phyloP scores from a whole-genome alignment of 768 basidiomycete genomes.

The Russula vinacea region DNA sequence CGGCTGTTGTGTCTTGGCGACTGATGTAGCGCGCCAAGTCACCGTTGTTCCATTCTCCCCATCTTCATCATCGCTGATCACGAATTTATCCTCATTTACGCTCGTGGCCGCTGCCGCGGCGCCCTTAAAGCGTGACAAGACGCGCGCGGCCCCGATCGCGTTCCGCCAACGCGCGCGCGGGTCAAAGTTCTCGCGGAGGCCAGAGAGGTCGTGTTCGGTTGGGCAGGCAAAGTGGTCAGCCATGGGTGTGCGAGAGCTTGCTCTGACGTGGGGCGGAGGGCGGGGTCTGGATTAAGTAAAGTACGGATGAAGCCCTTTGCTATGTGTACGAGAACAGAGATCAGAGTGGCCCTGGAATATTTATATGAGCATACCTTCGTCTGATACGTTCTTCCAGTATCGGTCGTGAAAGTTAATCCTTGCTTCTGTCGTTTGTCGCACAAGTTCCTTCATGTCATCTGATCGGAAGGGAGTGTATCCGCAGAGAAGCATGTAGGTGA shows the following conservation, averaged over 20 bases:
- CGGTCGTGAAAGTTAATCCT: slow-evolving; percentile 88
- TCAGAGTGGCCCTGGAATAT: neutral
- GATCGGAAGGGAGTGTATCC: slow-evolving; percentile 95
- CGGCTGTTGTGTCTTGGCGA: neutral
- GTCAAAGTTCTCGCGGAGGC: slow-evolving; percentile 81
- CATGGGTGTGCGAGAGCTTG: slow-evolving; percentile 73
- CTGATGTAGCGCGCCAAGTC: neutral
- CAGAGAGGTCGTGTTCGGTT: slow-evolving; percentile 71
- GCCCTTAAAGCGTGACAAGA: slow-evolving; percentile 5
- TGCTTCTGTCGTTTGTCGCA: slow-evolving; percentile 80
- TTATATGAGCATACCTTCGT: slow-evolving; percentile 51
- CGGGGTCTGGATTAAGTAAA: slow-evolving; percentile 69
- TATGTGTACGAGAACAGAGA: slow-evolving; percentile 32
- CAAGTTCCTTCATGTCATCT: slow-evolving; percentile 68
- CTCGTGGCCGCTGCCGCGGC: neutral
- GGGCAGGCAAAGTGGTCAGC: slow-evolving; percentile 67
- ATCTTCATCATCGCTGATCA: neutral
- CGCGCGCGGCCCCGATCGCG: slow-evolving; percentile 57
- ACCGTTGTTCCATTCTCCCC: neutral
- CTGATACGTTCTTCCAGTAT: slow-evolving; percentile 90
- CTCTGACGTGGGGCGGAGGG: slow-evolving; percentile 64
- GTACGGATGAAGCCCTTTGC: slow-evolving; percentile 81
- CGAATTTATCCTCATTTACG: neutral
- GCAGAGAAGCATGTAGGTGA: slow-evolving; percentile 91
- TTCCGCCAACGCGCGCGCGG: slow-evolving; percentile 68